Evolutionary conservation across 2,329 filamentous ascomycete species (phyloP).

Genomic region (Fusarium sp.): DNA sequence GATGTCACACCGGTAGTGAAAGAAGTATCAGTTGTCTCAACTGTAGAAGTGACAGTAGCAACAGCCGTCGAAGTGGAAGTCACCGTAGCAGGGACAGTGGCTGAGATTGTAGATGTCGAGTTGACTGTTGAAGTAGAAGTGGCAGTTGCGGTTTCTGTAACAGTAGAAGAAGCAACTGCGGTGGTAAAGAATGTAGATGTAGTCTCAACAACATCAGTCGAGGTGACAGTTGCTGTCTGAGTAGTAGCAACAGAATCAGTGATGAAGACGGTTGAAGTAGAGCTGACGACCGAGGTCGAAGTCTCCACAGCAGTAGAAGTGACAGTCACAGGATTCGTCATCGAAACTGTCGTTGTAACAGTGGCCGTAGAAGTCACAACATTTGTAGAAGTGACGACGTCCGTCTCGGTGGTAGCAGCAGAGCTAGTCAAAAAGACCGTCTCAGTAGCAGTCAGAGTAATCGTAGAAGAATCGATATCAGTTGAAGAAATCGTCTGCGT

Average conservation of each 20-base stretch:
- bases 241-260: neutral
- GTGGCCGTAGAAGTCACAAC: neutral
- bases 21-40: neutral
- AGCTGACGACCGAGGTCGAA: neutral
- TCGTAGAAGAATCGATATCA: neutral
- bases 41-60: neutral
- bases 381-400: neutral
- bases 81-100: neutral
- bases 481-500: constrained; percentile 3
- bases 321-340: neutral
- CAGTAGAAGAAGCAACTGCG: neutral
- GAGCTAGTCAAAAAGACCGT: neutral
- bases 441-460: neutral
- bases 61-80: neutral
- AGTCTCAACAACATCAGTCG: neutral
- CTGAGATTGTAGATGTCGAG: neutral
- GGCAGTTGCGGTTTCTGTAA: neutral
- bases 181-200: neutral
- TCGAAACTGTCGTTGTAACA: neutral
- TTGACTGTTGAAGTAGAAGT: neutral
- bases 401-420: neutral
- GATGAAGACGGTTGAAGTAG: neutral
- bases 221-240: neutral
- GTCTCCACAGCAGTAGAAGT: constrained; percentile 1
- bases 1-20: neutral